phyloP scores from a whole-genome alignment of 2,329 filamentous ascomycete species.

The Metarhizium guizhouense region DNA sequence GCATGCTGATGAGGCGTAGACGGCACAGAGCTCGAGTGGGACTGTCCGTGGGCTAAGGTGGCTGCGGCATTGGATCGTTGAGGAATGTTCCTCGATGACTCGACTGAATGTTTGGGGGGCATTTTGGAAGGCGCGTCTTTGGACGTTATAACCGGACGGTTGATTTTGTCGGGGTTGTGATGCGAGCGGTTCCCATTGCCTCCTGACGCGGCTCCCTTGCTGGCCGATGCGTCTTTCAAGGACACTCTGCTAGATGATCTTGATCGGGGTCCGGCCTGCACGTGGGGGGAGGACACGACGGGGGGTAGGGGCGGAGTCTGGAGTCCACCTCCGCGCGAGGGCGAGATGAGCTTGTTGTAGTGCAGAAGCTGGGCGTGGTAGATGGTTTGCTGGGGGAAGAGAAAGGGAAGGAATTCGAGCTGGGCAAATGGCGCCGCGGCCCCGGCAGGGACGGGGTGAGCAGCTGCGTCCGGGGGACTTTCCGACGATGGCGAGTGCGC shows the following conservation, averaged over 20 bases:
- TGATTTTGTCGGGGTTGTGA: constrained; percentile 50
- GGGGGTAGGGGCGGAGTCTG: constrained; percentile 47
- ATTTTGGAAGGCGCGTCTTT: constrained; percentile 45
- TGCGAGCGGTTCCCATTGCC: constrained; percentile 57
- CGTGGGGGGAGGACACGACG: constrained; percentile 44
- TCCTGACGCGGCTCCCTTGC: constrained; percentile 40
- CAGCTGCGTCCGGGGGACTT: constrained; percentile 20
- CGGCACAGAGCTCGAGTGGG: constrained; percentile 79
- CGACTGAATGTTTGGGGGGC: constrained; percentile 33
- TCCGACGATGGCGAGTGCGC: constrained; percentile 17
- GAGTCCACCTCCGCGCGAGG: constrained; percentile 45
- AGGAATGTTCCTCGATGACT: constrained; percentile 21
- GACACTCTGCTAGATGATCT: constrained; percentile 53
- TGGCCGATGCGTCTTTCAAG: constrained; percentile 38
- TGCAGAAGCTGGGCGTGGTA: constrained; percentile 55
- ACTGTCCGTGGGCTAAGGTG: constrained; percentile 20
- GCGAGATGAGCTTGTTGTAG: constrained; percentile 57
- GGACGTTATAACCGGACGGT: constrained; percentile 51
- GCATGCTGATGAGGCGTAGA: constrained; percentile 88
- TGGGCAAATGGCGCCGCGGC: constrained; percentile 28
- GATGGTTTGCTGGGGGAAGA: constrained; percentile 50
- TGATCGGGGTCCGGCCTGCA: constrained; percentile 47
- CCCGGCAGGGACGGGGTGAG: constrained; percentile 11
- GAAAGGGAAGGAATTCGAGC: constrained; percentile 46
- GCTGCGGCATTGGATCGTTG: constrained; percentile 19